phyloP scores from a whole-genome alignment of 257 asterid species.

The Solanum clarkiae region DNA sequence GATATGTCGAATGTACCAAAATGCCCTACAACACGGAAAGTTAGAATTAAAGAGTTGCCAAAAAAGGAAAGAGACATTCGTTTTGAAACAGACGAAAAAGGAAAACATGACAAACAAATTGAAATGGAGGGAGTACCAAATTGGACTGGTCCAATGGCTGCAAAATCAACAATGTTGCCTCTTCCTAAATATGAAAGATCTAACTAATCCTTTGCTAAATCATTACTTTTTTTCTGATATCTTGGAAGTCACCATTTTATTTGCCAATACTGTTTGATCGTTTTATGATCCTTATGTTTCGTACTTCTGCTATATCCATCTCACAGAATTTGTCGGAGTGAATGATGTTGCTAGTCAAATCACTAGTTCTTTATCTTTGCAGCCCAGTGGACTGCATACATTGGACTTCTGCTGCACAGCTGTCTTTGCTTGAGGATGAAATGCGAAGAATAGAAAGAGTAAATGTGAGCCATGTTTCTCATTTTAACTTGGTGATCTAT shows the following conservation, averaged over 20 bases:
- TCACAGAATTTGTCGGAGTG: neutral
- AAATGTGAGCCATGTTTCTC: conserved; percentile 42
- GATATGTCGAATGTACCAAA: neutral
- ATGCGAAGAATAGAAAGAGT: conserved; percentile 99
- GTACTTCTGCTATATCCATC: neutral
- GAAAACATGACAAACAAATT: neutral
- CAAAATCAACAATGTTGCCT: neutral
- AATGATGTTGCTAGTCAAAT: neutral
- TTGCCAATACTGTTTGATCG: neutral
- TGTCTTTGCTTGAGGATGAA: conserved; percentile 93
- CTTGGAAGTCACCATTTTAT: neutral
- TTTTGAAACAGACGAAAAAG: too few relatives aligned
- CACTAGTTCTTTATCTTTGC: conserved; percentile 23
- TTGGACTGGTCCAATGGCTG: neutral
- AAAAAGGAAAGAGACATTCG: neutral
- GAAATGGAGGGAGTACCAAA: neutral
- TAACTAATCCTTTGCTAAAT: neutral
- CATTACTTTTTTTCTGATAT: neutral
- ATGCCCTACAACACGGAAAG: neutral
- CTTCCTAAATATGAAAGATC: neutral
- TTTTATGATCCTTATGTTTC: neutral
- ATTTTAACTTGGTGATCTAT: neutral
- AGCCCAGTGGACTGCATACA: conserved; percentile 98
- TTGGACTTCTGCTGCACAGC: conserved; percentile 94
- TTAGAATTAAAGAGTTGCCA: neutral